Base-by-base conservation (phyloP, 345 rosid species). In the Lumnitzera racemosa region DNA sequence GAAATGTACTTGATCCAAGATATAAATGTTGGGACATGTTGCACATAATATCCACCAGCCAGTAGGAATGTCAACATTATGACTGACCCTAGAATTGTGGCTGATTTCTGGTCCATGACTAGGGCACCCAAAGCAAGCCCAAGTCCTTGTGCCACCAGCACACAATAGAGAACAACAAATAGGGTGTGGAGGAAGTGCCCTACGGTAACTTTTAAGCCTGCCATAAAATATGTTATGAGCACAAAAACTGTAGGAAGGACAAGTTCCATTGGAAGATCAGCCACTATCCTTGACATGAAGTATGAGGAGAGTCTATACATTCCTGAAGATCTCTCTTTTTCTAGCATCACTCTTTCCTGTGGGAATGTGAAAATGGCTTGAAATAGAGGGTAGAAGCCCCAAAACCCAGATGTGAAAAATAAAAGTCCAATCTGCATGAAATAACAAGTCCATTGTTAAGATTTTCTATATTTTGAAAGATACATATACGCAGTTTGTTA, bases 301-400 rank as follows among this genome's bases (percentile, higher is more conserved):
- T 51, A 51, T 7, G 55, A 51, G 17, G 55, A 51, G 1, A 51
- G 55, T 7, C 55, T 17, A 15, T 51, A 51, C 55, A 51, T 51
- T 24, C 55, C 36, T 3, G 98, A 79, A 36, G 97, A 87, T 14
- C 94, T 73, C 64, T 92, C 98, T 66, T 87, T 90, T 57, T 67
- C 82, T 2, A 94, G 96, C 99, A 94, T 87, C 43, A 60, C 48
- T 0, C 99, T 71, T 60, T 94, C 96, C 55, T 76, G 78, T 2
- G 99, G 99, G 71, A 90, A 88, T 6, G 91, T 84, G 69, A 81
- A 90, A 58, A 94, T 83, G 46, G 95, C 89, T 56, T 88, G 82
- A 60, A 80, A 76, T 25, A 94, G 67, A 29, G 99, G 90, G 75
- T 74, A 83, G 75, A 86, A 79, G 2, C 77, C 83, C 88, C 91